Evolutionary conservation across 139 green algal genomes (phyloP).

Genomic region (Penium margaritaceum): DNA sequence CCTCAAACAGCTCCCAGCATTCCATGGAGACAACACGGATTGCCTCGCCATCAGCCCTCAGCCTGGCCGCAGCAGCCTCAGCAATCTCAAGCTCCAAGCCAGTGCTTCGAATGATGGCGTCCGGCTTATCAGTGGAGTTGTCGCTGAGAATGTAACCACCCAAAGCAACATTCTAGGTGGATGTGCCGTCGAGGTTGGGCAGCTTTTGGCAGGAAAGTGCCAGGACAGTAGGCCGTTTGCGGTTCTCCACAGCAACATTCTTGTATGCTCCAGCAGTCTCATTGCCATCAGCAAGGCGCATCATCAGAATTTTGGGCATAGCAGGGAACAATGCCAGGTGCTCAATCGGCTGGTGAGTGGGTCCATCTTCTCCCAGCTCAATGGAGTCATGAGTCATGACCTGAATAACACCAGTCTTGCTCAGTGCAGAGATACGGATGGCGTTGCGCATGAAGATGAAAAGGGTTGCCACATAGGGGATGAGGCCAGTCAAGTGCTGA

Average conservation of each 20-base stretch:
- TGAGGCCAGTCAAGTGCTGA: slow-evolving; percentile 79
- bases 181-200: slow-evolving; percentile 78
- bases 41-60: slow-evolving; percentile 79
- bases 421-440: slow-evolving; percentile 91
- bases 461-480: slow-evolving; percentile 98
- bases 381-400: slow-evolving; percentile 99
- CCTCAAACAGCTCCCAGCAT: slow-evolving; percentile 93
- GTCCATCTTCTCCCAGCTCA: slow-evolving; percentile 96
- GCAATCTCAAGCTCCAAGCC: slow-evolving; percentile 86
- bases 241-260: slow-evolving; percentile 62
- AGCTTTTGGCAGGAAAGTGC: slow-evolving; percentile 93
- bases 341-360: slow-evolving; percentile 97
- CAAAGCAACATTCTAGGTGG: slow-evolving; percentile 69
- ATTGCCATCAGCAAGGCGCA: slow-evolving; percentile 86
- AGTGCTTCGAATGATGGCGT: slow-evolving; percentile 89
- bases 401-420: slow-evolving; percentile 76
- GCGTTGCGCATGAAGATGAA: slow-evolving; percentile 98
- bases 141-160: slow-evolving; percentile 71
- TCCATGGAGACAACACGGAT: slow-evolving; percentile 88
- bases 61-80: slow-evolving; percentile 68
- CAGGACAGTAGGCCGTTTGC: slow-evolving; percentile 72
- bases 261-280: slow-evolving; percentile 93
- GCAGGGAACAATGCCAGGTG: slow-evolving; percentile 92
- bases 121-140: slow-evolving; percentile 49
- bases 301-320: slow-evolving; percentile 96